Evolutionary conservation across 495 filamentous ascomycete species (phyloP).

Genomic region (Acidomyces sp.): DNA sequence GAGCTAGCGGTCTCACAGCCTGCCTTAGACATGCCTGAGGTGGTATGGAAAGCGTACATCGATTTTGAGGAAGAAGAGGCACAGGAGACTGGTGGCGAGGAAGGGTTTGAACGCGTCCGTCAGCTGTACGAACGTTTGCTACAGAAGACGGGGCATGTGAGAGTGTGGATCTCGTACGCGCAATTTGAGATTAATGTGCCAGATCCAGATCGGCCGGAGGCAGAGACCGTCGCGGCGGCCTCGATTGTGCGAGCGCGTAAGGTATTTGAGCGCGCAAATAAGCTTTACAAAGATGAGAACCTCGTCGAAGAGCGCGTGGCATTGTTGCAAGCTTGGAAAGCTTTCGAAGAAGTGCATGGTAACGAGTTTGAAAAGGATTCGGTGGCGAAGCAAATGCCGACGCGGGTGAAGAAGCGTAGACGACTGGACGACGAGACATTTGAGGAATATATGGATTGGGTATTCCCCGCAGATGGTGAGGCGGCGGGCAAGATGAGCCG

Average conservation of each 20-base stretch:
- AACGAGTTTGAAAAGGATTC: constrained; percentile 63
- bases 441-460: constrained; percentile 95
- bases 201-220: constrained; percentile 49
- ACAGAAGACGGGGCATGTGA: constrained; percentile 89
- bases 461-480: constrained; percentile 94
- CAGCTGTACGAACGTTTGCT: constrained; percentile 83
- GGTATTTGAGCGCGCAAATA: constrained; percentile 77
- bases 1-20: constrained; percentile 78
- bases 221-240: constrained; percentile 49
- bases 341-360: constrained; percentile 79
- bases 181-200: constrained; percentile 88
- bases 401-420: constrained; percentile 84
- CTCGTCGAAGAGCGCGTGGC: constrained; percentile 89
- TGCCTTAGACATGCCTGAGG: constrained; percentile 89
- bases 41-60: constrained; percentile 94
- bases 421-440: constrained; percentile 88
- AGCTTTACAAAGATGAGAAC: constrained; percentile 79
- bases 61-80: constrained; percentile 93
- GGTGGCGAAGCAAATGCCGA: constrained; percentile 85
- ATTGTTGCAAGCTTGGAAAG: constrained; percentile 79
- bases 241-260: constrained; percentile 69
- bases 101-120: constrained; percentile 67
- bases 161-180: constrained; percentile 96
- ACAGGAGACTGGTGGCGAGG: constrained; percentile 4
- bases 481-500: constrained; percentile 72